Evolutionary conservation across 805 yeast species (phyloP).

Genomic region (Lipomyces yamadae): DNA sequence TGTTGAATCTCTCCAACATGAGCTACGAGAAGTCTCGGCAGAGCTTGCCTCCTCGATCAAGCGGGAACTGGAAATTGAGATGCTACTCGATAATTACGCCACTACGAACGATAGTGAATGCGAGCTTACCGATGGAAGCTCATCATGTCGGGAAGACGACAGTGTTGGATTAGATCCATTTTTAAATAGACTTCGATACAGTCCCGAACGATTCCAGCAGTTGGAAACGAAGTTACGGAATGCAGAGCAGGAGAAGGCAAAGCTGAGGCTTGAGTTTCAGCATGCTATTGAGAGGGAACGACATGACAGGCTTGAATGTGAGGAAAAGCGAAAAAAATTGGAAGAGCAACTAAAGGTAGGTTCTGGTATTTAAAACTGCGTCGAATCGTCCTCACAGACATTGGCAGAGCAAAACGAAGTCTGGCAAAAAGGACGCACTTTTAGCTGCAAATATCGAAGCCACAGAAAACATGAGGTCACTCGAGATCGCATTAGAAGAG

Average conservation of each 20-base stretch:
- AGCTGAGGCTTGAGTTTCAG: conserved; percentile 28
- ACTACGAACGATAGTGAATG: conserved; percentile 26
- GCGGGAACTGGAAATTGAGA: conserved; percentile 37
- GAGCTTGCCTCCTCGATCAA: conserved; percentile 37
- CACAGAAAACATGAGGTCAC: conserved; percentile 15
- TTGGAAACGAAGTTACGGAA: conserved; percentile 25
- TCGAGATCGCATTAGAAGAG: conserved; percentile 31
- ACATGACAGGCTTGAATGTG: conserved; percentile 20
- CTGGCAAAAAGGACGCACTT: conserved; percentile 15
- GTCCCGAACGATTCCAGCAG: conserved; percentile 13
- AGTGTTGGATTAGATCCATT: conserved; percentile 17
- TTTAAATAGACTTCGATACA: not conserved
- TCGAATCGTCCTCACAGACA: not conserved
- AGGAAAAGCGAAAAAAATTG: conserved; percentile 20
- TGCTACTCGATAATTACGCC: conserved; percentile 30
- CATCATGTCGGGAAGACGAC: conserved; percentile 20
- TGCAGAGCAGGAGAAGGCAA: conserved; percentile 35
- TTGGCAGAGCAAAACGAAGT: conserved; percentile 17
- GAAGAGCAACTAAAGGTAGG: conserved; percentile 30
- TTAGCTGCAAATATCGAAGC: conserved; percentile 16
- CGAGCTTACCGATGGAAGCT: conserved; percentile 22
- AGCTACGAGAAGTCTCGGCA: conserved; percentile 30
- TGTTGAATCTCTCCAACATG: conserved; percentile 27
- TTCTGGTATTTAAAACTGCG: not conserved
- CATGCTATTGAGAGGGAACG: conserved; percentile 25